A percentile compares a stretch with the other conserved stretches of the same genome.
These are phyloP conservation scores for Alternaria sp. DNA, from an alignment of 2,329 filamentous ascomycete species.

Conservation along the genomic window DNA sequence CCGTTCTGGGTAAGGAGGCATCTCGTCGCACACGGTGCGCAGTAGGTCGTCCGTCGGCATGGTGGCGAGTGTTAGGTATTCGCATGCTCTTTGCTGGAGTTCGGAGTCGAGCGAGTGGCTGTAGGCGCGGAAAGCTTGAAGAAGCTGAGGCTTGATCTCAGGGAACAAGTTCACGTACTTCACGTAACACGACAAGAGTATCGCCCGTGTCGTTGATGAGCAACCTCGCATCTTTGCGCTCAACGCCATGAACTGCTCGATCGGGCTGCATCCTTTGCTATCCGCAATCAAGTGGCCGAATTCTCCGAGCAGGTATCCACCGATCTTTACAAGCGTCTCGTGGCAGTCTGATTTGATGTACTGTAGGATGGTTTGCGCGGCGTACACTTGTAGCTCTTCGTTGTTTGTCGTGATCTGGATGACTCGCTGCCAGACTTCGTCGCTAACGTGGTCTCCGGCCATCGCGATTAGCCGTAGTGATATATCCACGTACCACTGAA, in stretches of 20 bases:
- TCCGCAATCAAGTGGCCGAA: constrained; percentile 97
- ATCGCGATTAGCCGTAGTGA: constrained; percentile 92
- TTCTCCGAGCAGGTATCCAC: constrained; percentile 92
- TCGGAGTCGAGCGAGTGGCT: constrained; percentile 95
- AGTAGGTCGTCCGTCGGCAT: constrained; percentile 89
- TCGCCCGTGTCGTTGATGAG: constrained; percentile 87
- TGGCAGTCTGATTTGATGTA: constrained; percentile 96
- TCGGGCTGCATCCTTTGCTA: constrained; percentile 88
- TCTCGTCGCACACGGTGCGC: constrained; percentile 94
- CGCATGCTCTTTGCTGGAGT: constrained; percentile 93
- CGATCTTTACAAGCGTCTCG: constrained; percentile 97
- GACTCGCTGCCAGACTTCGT: constrained; percentile 98
- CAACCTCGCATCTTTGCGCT: constrained; percentile 89
- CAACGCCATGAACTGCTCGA: constrained; percentile 93
- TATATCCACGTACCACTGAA: constrained; percentile 99
- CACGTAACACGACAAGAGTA: constrained; percentile 93
- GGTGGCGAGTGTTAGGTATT: constrained; percentile 86
- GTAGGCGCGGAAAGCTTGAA: constrained; percentile 89
- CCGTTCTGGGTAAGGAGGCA: constrained; percentile 96
- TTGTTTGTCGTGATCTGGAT: constrained; percentile 99
- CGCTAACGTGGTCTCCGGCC: constrained; percentile 97
- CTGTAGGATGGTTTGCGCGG: constrained; percentile 88
- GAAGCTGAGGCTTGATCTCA: constrained; percentile 93
- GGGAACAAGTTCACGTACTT: constrained; percentile 99
- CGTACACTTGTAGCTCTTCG: constrained; percentile 96